These are phyloP conservation scores for Musa beccarii DNA, from an alignment of 176 grass and related monocot genomes.

Conservation along the genomic window DNA sequence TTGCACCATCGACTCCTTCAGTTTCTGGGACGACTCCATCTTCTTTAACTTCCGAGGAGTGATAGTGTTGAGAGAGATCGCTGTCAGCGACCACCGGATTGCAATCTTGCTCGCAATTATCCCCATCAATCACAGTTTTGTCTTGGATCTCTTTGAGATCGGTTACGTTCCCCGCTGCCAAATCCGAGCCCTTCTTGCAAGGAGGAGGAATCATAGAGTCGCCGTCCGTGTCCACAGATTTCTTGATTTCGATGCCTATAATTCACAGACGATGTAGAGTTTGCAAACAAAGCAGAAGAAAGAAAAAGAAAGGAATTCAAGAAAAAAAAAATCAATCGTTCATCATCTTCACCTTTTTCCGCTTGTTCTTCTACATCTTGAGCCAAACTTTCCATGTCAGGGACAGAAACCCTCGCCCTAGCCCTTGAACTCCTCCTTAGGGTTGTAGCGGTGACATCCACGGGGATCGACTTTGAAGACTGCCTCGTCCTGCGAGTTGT, in stretches of 20 bases:
- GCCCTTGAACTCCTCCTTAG: conserved; percentile 19
- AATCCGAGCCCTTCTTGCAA: background rate
- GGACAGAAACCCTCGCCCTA: background rate
- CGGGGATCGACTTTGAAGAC: conserved; percentile 1
- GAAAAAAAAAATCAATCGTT: background rate
- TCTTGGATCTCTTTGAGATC: background rate
- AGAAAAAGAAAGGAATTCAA: background rate
- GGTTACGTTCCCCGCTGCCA: background rate
- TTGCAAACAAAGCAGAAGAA: background rate
- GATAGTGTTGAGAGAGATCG: too few relatives aligned
- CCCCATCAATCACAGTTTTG: too few relatives aligned
- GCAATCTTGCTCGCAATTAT: too few relatives aligned
- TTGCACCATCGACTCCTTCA: too few relatives aligned
- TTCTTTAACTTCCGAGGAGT: too few relatives aligned
- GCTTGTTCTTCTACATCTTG: conserved; percentile 28
- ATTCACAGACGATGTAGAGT: background rate
- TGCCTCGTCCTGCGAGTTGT: conserved; percentile 15
- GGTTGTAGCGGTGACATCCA: conserved; percentile 11
- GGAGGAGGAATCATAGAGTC: background rate
- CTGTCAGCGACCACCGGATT: too few relatives aligned
- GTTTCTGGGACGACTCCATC: too few relatives aligned
- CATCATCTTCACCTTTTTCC: conserved; percentile 1
- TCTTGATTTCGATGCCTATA: background rate
- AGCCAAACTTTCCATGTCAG: conserved; percentile 29
- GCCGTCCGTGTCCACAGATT: background rate